Evolutionary conservation across 78 protist genomes (phyloP).

Genomic region (Dictyostelium capitatum): DNA sequence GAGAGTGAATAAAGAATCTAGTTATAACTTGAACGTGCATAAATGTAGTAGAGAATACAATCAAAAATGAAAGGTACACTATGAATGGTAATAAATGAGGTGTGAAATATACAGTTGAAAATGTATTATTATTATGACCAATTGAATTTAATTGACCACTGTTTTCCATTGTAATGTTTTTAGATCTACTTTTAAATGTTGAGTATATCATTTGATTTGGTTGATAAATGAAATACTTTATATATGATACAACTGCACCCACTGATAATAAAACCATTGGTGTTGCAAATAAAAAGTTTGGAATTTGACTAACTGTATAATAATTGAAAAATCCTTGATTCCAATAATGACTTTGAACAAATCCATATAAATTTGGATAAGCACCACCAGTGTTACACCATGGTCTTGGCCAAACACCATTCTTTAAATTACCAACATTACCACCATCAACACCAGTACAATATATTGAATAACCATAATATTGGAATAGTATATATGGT

Average conservation of each 20-base stretch:
- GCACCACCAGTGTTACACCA: conserved; percentile 17
- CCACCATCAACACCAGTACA: background rate
- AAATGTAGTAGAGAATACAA: conserved; percentile 45
- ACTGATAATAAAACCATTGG: conserved; percentile 67
- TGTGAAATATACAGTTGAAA: background rate
- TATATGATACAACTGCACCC: background rate
- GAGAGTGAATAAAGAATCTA: conserved; percentile 79
- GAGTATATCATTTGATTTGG: conserved; percentile 49
- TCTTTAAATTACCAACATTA: background rate
- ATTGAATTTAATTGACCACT: background rate
- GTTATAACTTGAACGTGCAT: conserved; percentile 84
- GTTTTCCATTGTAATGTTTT: background rate
- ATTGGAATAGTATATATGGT: conserved; percentile 70
- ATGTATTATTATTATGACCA: background rate
- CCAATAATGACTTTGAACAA: conserved; percentile 80
- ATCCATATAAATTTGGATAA: conserved; percentile 60
- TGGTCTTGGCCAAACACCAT: conserved; percentile 64
- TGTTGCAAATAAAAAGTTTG: conserved; percentile 74
- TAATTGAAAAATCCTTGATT: conserved; percentile 83
- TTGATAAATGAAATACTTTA: background rate
- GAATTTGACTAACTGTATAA: conserved; percentile 67
- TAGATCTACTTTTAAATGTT: conserved; percentile 10
- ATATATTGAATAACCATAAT: conserved; percentile 49
- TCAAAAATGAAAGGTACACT: conserved; percentile 13
- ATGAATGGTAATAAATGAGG: conserved; percentile 66